These are phyloP conservation scores for Lipomyces lipofer DNA, from an alignment of 805 yeast species.

Conservation along the genomic window DNA sequence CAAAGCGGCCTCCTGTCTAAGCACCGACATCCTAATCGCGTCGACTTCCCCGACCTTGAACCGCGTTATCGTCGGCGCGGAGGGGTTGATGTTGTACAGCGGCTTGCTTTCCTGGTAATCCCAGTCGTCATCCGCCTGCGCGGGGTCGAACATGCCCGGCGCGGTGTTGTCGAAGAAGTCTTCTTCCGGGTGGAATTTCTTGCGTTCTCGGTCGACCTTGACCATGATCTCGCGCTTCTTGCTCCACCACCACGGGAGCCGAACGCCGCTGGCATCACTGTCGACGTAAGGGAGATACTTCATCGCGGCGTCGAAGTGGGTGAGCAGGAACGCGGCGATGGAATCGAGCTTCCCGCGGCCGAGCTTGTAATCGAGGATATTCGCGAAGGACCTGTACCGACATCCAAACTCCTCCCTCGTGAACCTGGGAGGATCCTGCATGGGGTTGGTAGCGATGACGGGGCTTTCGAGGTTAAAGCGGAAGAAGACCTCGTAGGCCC, in stretches of 20 bases:
- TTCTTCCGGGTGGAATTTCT: background rate
- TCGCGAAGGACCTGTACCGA: constrained; percentile 12
- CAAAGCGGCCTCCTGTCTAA: no score
- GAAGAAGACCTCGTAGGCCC: constrained; percentile 2
- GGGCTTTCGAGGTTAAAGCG: background rate
- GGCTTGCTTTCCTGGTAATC: no score
- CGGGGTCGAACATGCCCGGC: no score
- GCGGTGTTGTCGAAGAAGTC: constrained; percentile 1
- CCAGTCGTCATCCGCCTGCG: no score
- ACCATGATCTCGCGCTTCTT: background rate
- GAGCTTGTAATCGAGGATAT: constrained; percentile 5
- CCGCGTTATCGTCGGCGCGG: no score
- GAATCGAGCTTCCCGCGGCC: constrained; percentile 7
- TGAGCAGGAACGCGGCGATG: background rate
- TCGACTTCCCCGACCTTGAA: no score
- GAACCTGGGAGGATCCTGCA: background rate
- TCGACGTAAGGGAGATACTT: background rate
- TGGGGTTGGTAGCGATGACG: background rate
- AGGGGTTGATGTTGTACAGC: no score
- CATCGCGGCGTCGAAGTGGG: background rate
- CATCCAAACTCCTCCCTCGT: background rate
- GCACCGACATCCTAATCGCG: no score
- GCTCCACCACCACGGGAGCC: constrained; percentile 5
- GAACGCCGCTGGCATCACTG: background rate
- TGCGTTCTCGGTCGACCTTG: constrained; percentile 3